Base-by-base conservation (phyloP, 306 rosid species). In the Inga leiocalycina region DNA sequence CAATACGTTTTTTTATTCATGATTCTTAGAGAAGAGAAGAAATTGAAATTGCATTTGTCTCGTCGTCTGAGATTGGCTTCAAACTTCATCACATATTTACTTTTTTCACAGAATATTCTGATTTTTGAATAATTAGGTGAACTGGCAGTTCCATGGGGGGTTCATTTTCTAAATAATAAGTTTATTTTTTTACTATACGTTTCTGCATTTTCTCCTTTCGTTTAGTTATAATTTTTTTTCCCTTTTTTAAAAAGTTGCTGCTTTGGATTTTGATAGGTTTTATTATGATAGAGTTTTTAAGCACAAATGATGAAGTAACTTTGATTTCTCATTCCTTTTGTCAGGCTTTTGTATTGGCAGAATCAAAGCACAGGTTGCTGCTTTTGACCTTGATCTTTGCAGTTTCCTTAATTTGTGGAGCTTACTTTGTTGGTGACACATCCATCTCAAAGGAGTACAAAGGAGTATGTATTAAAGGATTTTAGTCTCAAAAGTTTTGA, bases 321-420 rank as follows among this genome's bases (percentile, higher is more conserved):
- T 37, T 32, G 57, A 19, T 73, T 61, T 72, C 61, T 56, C 70
- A 49, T 19, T 79, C 75, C 39, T 56, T 68, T 81, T 77, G 39
- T 72, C 94, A 92, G 94, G 93, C 81, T 64, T 67, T 79, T 61
- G 61, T 32, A n/a, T 77, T 76, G 77, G 87, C 91, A 2, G 94
- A 91, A 68, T 87, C 86, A 8, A 95, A 92, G 91, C 84, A 78
- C 66, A 88, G 94, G 86, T 80, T 90, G 17, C 85, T 84, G 82
- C 87, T 92, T 84, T 92, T 88, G 85, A 85, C 88, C 76, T 80
- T 87, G 73, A 82, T 93, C 56, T 30, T 90, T 44, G 74, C 89
- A 4, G 30, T 89, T 70, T 85, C 93, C 22, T 84, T 96, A 77
- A 71, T 92, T 74, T 90, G 87, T 17, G 97, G 90, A 68, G 98